Evolutionary conservation across 441 rosid species (phyloP).

Genomic region (Lagerstroemia fauriei): DNA sequence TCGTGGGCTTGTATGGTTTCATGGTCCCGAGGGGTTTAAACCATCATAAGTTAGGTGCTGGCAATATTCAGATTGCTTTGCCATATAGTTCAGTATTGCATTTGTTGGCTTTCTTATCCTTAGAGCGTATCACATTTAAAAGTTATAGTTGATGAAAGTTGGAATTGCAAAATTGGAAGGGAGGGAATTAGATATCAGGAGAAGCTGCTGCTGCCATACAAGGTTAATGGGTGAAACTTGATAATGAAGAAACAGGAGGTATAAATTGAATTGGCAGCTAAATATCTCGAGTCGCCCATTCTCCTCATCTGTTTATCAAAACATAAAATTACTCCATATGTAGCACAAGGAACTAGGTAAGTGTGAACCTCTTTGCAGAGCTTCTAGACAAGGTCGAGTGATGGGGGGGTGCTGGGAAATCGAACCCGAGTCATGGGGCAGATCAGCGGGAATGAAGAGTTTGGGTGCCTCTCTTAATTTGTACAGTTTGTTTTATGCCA

Average conservation of each 20-base stretch:
- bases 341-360: too few species aligned
- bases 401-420: background rate
- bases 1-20: too few species aligned
- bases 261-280: background rate
- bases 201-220: background rate
- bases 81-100: too few species aligned
- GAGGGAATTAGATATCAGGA: background rate
- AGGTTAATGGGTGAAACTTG: background rate
- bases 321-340: too few species aligned
- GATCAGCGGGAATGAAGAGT: background rate
- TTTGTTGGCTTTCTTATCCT: too few species aligned
- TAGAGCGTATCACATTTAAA: background rate
- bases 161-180: background rate
- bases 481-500: conserved; percentile 15
- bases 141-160: background rate
- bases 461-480: conserved; percentile 17
- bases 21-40: too few species aligned
- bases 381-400: background rate
- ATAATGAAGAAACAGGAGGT: background rate
- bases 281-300: background rate
- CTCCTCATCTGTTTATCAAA: background rate
- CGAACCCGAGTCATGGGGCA: background rate
- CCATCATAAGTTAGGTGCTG: too few species aligned
- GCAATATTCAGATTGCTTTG: too few species aligned
- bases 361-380: background rate